Conservation (phyloP, 768 basidiomycete genomes). For the Austroboletus eburneus region DNA sequence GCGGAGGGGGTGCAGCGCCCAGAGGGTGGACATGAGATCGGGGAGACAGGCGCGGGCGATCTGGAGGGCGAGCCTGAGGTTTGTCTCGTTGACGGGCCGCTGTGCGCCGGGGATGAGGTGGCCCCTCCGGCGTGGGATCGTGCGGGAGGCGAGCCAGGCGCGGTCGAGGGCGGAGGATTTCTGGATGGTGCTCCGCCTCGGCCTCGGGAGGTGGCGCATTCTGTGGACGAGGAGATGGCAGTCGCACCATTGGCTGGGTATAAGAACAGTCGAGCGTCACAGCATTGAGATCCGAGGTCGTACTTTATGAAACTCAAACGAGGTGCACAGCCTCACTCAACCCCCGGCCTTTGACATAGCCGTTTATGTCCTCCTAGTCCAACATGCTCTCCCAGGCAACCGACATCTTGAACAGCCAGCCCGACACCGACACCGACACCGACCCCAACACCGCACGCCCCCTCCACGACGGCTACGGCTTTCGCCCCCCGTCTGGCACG, state of each 20-base stretch:
- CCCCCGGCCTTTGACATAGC: constrained; percentile 19
- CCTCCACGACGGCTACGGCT: constrained; percentile 77
- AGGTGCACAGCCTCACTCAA: constrained; percentile 10
- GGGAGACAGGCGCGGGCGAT: constrained; percentile 52
- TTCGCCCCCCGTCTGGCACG: constrained; percentile 64
- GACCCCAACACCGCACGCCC: constrained; percentile 32
- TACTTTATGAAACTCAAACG: constrained; percentile 34
- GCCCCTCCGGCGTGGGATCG: constrained; percentile 43
- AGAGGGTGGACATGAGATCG: constrained; percentile 48
- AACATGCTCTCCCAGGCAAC: constrained; percentile 20
- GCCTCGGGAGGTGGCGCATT: too few species aligned
- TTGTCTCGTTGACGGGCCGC: constrained; percentile 54
- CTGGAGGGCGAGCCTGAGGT: constrained; percentile 52
- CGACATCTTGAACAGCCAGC: too few species aligned
- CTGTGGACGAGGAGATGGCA: constrained; percentile 16
- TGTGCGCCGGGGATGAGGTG: constrained; percentile 64
- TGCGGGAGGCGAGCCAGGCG: constrained; percentile 58
- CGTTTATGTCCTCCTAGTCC: too few species aligned
- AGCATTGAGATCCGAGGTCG: constrained; percentile 37
- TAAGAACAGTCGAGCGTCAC: constrained; percentile 29
- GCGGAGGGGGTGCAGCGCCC: constrained; percentile 61
- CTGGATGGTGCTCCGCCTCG: too few species aligned
- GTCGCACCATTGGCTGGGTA: too few species aligned
- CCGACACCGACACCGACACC: too few species aligned
- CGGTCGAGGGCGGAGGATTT: constrained; percentile 37